phyloP scores from a whole-genome alignment of 2,329 filamentous ascomycete genomes.

The Lachnellula subtilissima region DNA sequence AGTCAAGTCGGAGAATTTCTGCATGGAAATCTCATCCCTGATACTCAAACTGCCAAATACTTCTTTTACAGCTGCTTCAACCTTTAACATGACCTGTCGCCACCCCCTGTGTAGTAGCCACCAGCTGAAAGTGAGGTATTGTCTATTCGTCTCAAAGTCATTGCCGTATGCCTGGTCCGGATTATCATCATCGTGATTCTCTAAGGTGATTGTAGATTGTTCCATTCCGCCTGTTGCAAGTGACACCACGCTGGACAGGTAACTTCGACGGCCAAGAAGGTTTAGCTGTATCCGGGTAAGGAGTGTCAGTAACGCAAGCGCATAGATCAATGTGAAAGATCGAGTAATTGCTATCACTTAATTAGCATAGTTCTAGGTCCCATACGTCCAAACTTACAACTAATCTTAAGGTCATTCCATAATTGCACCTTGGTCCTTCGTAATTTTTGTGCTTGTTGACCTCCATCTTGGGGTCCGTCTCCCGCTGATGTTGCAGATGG shows the following conservation, averaged over 20 bases:
- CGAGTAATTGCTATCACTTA: constrained; percentile 69
- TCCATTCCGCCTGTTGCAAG: constrained; percentile 72
- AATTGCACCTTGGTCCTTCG: constrained; percentile 83
- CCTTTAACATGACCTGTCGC: constrained; percentile 73
- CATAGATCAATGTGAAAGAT: constrained; percentile 88
- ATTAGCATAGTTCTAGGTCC: constrained; percentile 7
- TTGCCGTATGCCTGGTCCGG: constrained; percentile 77
- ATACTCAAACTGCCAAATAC: constrained; percentile 88
- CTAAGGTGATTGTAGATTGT: constrained; percentile 74
- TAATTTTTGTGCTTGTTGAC: constrained; percentile 44
- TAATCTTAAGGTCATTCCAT: constrained; percentile 97
- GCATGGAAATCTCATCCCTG: constrained; percentile 79
- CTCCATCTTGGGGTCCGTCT: constrained; percentile 39
- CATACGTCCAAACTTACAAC: constrained; percentile 55
- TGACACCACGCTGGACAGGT: constrained; percentile 90
- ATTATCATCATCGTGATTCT: constrained; percentile 90
- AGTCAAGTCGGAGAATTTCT: constrained; percentile 73
- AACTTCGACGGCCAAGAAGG: constrained; percentile 89
- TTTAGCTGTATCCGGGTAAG: constrained; percentile 95
- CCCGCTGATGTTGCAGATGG: constrained; percentile 44
- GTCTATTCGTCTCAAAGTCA: constrained; percentile 93
- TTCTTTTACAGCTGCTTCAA: constrained; percentile 80
- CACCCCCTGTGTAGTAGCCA: constrained; percentile 93
- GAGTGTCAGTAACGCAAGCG: constrained; percentile 80
- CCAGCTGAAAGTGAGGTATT: constrained; percentile 96